Evolutionary conservation across 1,139 yeast species (phyloP).

Genomic region (Entelexis paramagnoliae): DNA sequence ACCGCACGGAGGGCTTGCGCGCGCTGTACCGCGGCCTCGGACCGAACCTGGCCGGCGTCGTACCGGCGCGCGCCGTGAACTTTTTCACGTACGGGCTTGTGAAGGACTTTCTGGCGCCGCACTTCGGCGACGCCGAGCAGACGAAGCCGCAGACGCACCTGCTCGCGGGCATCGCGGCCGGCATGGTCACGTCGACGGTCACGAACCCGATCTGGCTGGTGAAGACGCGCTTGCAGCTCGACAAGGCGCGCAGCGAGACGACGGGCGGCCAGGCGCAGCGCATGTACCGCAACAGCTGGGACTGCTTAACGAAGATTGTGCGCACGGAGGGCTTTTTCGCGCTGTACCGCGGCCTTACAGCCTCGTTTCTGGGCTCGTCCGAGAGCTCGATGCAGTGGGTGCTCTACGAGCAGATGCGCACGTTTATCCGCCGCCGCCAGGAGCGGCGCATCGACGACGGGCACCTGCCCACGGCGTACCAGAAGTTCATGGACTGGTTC

Average conservation of each 20-base stretch:
- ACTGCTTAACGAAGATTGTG: constrained; percentile 63
- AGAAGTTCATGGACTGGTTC: constrained; percentile 72
- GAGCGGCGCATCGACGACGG: constrained; percentile 38
- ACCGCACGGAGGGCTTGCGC: constrained; percentile 64
- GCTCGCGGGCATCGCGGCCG: constrained; percentile 84
- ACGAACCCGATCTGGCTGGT: constrained; percentile 99
- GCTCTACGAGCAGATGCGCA: constrained; percentile 87
- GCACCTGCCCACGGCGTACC: constrained; percentile 41
- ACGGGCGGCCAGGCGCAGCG: constrained; percentile 36
- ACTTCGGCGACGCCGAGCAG: constrained; percentile 52
- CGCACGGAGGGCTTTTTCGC: constrained; percentile 70
- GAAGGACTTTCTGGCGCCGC: constrained; percentile 56
- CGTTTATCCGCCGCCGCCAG: constrained; percentile 49
- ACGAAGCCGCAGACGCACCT: constrained; percentile 84
- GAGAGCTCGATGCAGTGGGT: constrained; percentile 97
- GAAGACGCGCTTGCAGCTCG: constrained; percentile 87
- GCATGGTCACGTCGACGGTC: constrained; percentile 91
- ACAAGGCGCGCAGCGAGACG: constrained; percentile 36
- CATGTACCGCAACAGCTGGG: constrained; percentile 72
- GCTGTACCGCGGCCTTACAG: constrained; percentile 79
- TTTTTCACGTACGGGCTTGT: constrained; percentile 93
- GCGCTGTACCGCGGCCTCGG: constrained; percentile 92
- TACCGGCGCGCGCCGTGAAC: constrained; percentile 94
- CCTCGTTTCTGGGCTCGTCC: constrained; percentile 86
- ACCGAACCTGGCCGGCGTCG: constrained; percentile 95